A percentile compares a stretch with the other conserved stretches of the same genome.
Evolutionary conservation across 164 flowering plant genomes (phyloP).

Genomic region (Nelumbo lutea): DNA sequence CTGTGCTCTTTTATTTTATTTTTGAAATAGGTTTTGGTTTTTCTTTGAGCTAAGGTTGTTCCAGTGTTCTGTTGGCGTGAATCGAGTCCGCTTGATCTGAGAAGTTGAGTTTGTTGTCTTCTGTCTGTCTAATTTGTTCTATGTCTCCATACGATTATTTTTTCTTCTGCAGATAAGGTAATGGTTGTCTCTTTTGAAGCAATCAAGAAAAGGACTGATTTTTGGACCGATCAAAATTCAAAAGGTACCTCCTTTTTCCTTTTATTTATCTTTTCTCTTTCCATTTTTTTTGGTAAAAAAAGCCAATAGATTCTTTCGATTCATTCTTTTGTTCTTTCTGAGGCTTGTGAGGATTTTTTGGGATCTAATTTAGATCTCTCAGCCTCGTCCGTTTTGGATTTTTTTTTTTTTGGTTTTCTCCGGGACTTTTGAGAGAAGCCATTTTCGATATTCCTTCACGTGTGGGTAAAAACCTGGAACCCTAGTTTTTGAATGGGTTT

Average conservation of each 20-base stretch:
- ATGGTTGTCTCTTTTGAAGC: slow-evolving; percentile 10
- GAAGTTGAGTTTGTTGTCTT: slow-evolving; percentile 1
- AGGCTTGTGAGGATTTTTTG: not conserved
- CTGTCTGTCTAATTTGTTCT: not conserved
- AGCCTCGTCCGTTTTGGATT: slow-evolving; percentile 1
- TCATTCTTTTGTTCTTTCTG: not conserved
- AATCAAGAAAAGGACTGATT: slow-evolving; percentile 8
- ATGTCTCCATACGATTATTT: not conserved
- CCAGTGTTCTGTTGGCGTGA: not conserved
- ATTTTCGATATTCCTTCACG: not conserved
- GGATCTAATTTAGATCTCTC: slow-evolving; percentile 8
- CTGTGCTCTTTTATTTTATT: not conserved
- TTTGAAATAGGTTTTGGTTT: not conserved
- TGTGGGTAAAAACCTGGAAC: not conserved
- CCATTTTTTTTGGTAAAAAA: not conserved
- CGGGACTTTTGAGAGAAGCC: slow-evolving; percentile 1
- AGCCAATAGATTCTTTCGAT: not conserved
- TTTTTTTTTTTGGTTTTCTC: not conserved
- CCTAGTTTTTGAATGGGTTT: not conserved
- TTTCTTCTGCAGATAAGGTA: not conserved
- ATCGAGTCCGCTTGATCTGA: slow-evolving; percentile 1
- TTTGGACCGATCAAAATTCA: slow-evolving; percentile 7
- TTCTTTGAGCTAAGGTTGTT: not conserved
- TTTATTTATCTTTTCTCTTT: slow-evolving; percentile 2
- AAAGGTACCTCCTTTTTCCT: slow-evolving; percentile 9